These are phyloP conservation scores for Corynespora cassiicola DNA, from an alignment of 2,329 filamentous ascomycete species.

Conservation along the genomic window DNA sequence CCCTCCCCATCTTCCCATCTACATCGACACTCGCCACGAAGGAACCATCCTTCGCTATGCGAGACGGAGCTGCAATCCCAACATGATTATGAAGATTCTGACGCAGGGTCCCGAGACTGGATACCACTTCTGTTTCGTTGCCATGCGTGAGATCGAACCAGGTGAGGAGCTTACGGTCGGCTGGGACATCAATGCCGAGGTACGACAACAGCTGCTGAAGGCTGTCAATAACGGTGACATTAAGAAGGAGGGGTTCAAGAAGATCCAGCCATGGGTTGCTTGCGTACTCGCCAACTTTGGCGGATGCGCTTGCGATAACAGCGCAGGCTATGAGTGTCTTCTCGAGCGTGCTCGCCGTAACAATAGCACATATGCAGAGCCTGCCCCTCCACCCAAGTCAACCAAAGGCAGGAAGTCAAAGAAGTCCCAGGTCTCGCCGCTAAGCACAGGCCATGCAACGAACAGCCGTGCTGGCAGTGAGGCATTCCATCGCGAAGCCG, in stretches of 20 bases:
- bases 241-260: constrained; percentile 63
- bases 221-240: constrained; percentile 68
- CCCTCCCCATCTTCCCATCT: constrained; percentile 85
- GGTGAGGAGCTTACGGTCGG: constrained; percentile 72
- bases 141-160: constrained; percentile 77
- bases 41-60: constrained; percentile 87
- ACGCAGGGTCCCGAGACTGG: constrained; percentile 70
- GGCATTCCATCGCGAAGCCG: constrained; percentile 53
- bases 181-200: constrained; percentile 59
- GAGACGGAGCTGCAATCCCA: constrained; percentile 90
- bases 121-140: constrained; percentile 93
- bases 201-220: constrained; percentile 64
- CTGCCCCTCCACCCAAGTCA: constrained; percentile 34
- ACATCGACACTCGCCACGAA: constrained; percentile 89
- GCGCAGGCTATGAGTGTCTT: constrained; percentile 43
- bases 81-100: constrained; percentile 85
- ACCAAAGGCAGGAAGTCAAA: constrained; percentile 59
- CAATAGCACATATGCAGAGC: constrained; percentile 30
- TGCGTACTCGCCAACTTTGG: constrained; percentile 78
- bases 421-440: constrained; percentile 58
- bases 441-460: constrained; percentile 59
- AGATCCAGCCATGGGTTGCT: constrained; percentile 70
- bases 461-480: constrained; percentile 69
- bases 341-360: constrained; percentile 43
- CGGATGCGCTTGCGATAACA: constrained; percentile 73